These are phyloP conservation scores for Clohesyomyces aquaticus DNA, from an alignment of 495 filamentous ascomycete genomes.

Conservation along the genomic window DNA sequence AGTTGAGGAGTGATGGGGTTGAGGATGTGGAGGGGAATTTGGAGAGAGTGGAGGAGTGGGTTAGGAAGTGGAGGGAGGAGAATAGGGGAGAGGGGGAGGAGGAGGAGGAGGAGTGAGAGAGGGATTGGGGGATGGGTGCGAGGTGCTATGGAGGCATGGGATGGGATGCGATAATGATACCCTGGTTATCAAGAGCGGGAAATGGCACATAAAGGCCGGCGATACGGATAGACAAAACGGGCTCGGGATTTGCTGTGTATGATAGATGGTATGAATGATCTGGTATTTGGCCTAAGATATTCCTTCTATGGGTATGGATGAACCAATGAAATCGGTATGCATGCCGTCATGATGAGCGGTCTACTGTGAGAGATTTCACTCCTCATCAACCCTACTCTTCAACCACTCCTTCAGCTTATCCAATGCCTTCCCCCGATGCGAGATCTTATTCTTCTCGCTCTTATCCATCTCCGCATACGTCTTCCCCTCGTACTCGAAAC, in stretches of 20 bases:
- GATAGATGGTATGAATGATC: too few relatives aligned
- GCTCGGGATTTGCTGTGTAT: too few relatives aligned
- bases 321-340: too few relatives aligned
- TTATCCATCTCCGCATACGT: slow-evolving; percentile 99
- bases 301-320: too few relatives aligned
- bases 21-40: slow-evolving; percentile 88
- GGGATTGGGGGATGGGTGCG: not conserved
- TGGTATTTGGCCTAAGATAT: too few relatives aligned
- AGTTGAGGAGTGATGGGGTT: slow-evolving; percentile 77
- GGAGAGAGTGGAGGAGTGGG: slow-evolving; percentile 79
- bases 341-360: slow-evolving; percentile 17
- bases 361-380: too few relatives aligned
- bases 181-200: too few relatives aligned
- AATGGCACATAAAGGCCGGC: too few relatives aligned
- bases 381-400: slow-evolving; percentile 43
- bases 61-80: slow-evolving; percentile 77
- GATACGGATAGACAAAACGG: too few relatives aligned
- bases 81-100: slow-evolving; percentile 30
- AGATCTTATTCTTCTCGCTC: slow-evolving; percentile 87
- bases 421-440: slow-evolving; percentile 84
- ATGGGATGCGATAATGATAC: too few relatives aligned
- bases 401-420: slow-evolving; percentile 86
- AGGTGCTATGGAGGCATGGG: too few relatives aligned
- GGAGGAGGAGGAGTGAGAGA: slow-evolving; percentile 2
- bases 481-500: slow-evolving; percentile 91